These are phyloP conservation scores for Fremontodendron californicum DNA, from an alignment of 345 rosid genomes.

Conservation along the genomic window DNA sequence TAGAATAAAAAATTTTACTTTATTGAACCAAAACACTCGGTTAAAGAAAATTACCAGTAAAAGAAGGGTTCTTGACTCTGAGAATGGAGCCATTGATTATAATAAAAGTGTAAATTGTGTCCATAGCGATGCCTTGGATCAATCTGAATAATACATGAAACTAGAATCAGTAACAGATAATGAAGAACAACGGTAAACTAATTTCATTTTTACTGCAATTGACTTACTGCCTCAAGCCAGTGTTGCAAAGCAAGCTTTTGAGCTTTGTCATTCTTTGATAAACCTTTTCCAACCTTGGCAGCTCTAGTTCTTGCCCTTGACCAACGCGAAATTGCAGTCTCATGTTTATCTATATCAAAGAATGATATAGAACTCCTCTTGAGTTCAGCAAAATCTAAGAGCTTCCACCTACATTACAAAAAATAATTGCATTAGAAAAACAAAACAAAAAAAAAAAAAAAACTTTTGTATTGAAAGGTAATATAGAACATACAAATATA, in stretches of 20 bases:
- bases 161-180: conserved; percentile 19
- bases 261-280: conserved; percentile 83
- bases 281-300: conserved; percentile 96
- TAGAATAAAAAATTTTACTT: neutral
- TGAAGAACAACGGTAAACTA: neutral
- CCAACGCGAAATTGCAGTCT: conserved; percentile 94
- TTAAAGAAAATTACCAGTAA: conserved; percentile 66
- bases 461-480: conserved; percentile 41
- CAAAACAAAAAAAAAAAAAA: conserved; percentile 1
- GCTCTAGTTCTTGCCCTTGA: conserved; percentile 92
- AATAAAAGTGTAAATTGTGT: conserved; percentile 85
- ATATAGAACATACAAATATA: neutral
- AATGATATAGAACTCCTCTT: conserved; percentile 86
- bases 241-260: conserved; percentile 90
- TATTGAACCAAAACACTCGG: neutral
- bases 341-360: conserved; percentile 86
- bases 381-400: conserved; percentile 80
- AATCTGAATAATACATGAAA: conserved; percentile 45
- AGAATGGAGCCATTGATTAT: conserved; percentile 68
- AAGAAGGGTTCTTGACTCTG: conserved; percentile 95
- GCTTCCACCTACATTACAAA: conserved; percentile 70
- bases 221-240: conserved; percentile 98
- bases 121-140: conserved; percentile 97
- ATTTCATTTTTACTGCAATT: neutral
- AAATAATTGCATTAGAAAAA: conserved; percentile 43